Conservation (phyloP, 139 green algal species). For the Gonium pectorale region DNA sequence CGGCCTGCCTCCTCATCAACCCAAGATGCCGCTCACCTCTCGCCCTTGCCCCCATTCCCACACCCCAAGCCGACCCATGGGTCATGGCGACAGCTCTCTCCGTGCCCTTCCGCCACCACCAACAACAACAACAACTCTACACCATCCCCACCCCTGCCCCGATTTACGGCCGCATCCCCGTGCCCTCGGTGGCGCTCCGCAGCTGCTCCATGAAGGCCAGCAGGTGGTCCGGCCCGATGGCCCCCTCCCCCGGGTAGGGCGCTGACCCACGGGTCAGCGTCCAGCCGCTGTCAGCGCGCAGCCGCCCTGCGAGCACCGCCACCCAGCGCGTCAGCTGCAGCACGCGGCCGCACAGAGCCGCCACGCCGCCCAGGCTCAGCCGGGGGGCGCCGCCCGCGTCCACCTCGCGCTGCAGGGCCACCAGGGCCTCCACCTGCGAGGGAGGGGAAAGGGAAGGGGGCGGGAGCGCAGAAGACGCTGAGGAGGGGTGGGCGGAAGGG, state of each 20-base stretch:
- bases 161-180: conserved; percentile 13
- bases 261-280: neutral
- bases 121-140: no score
- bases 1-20: no score
- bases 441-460: no score
- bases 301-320: neutral
- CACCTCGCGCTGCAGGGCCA: conserved; percentile 7
- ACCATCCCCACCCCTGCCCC: no score
- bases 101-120: no score
- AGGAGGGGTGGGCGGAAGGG: neutral
- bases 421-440: conserved; percentile 36
- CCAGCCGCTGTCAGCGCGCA: conserved; percentile 1
- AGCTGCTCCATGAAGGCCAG: conserved; percentile 35
- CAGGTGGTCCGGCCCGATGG: conserved; percentile 26
- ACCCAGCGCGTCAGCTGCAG: conserved; percentile 23
- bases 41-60: no score
- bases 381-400: neutral
- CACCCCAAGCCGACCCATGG: no score
- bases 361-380: neutral
- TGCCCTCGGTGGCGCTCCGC: conserved; percentile 2
- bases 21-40: no score
- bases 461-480: neutral
- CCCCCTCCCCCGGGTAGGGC: conserved; percentile 31
- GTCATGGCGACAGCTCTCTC: no score
- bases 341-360: conserved; percentile 5